Base-by-base conservation (phyloP, 208 protist species). In the Acanthamoeba lenticulata region DNA sequence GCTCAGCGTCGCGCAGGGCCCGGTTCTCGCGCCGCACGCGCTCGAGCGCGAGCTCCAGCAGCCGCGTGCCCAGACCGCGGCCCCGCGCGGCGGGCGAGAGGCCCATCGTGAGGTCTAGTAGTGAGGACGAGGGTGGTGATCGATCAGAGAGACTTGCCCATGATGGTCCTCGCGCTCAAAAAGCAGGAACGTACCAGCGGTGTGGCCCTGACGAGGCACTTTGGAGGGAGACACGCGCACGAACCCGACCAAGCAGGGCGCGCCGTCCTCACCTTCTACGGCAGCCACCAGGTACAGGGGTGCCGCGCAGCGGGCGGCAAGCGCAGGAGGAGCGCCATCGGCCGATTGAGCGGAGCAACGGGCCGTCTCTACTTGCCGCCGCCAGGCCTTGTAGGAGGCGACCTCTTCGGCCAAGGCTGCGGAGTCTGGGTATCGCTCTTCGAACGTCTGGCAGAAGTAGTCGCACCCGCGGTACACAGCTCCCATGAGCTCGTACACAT, bases 161-260 rank as follows among this genome's bases (percentile, higher is more conserved):
- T n/a, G 4, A 74, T 21, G 52, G 15, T 15, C 5, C 21, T 38
- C 69, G 29, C 40, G 36, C 40, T 29, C 11, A 24, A 21, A 44
- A 40, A 5, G 65, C 36, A 81, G 9, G 4, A 0, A 47, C 40
- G 69, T 24, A 81, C 69, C 69, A n/a, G 69, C 38, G 34, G 69
- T 81, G 38, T 81, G 69, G 11, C 69, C 69, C 38, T 81, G 69
- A 2, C 69, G 69, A 3, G 69, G 69, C 69, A 81, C 69, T 36
- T 81, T 81, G 69, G 69, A 81, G 38, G 69, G 69, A n/a, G 69
- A 81, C 36, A 81, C n/a, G n/a, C 69, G 32, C 36, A 81, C 69
- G 69, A 81, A 81, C 2, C 69, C 69, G 34, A 81, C 69, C 69
- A 81, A 19, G 36, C 27, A 1, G 13, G 5, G 69, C 36, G 19